Evolutionary conservation across 2,329 filamentous ascomycete species (phyloP), one percentile per base, ranked within the genome.

Genomic region (Pseudovirgaria hyperparasitica): DNA sequence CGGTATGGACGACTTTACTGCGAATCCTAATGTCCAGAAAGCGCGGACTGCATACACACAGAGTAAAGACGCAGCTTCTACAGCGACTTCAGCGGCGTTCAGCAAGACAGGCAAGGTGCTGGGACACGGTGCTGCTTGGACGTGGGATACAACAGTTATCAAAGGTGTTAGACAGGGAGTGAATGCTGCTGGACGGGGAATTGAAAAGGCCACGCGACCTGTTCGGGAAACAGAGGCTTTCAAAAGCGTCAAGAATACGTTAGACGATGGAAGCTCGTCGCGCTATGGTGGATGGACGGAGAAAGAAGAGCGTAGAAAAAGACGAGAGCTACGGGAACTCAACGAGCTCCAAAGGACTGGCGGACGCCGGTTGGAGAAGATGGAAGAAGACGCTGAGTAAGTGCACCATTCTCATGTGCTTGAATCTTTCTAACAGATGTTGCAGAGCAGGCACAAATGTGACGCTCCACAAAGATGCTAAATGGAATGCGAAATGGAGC

Each of bases 401-500:
- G 81, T 66, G 16, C 13, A 22, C 12, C 5, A 15, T 13, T 16
- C 15, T 23, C 11, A 23, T 13, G n/a, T 23, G 33, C 8, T 21
- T 18, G 23, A 18, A 19, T 23, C 5, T 22, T 20, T 12, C 33
- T 42, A 32, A 47, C 29, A 19, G 18, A 22, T 14, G 22, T 23
- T 27, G 10, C 40, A 94, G 90, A 32, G 90, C 90, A 32, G 90
- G 90, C 33, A 93, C 86, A 31, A 92, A 92, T 48, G 64, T 98
- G 25, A 96, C 87, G 1, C 54, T 98, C 1, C 90, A 98, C 67
- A 98, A 98, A 59, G 90, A 98, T 43, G 77, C 90, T 9, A 82
- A 81, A 13, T 96, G 87, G 84, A 94, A 93, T 60, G 87, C 96
- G 55, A 84, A 85, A n/a, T 98, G 90, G 90, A 74, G 78, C 45